Evolutionary conservation across 345 rosid genomes (phyloP).

Genomic region (Salix viminalis): DNA sequence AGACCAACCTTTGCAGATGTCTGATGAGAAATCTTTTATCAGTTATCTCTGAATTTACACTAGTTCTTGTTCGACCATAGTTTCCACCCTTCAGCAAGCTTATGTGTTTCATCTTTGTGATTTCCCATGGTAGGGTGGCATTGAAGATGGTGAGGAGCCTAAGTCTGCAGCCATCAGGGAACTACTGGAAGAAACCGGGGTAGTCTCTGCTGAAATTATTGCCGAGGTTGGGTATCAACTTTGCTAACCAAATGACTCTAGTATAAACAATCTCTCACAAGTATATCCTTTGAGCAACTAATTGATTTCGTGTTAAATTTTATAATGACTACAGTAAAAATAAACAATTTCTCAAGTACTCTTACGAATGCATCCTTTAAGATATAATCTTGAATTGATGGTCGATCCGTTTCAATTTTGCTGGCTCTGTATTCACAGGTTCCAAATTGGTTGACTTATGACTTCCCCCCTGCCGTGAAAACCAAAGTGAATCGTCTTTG

Average conservation of each 20-base stretch:
- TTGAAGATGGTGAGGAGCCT: constrained; percentile 97
- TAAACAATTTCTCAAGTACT: not conserved
- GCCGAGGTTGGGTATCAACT: constrained; percentile 54
- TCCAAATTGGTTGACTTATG: constrained; percentile 89
- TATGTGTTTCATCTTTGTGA: not conserved
- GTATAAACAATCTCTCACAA: not conserved
- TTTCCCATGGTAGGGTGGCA: constrained; percentile 59
- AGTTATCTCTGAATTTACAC: not conserved
- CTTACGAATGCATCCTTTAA: not conserved
- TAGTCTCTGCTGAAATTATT: constrained; percentile 72
- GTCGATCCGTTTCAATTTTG: not conserved
- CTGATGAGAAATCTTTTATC: not conserved
- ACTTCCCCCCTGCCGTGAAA: constrained; percentile 89
- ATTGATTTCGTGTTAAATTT: not conserved
- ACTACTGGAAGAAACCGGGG: constrained; percentile 87
- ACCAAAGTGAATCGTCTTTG: constrained; percentile 95
- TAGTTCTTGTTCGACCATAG: not conserved
- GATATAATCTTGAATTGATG: not conserved
- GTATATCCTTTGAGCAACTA: not conserved
- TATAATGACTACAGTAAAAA: not conserved
- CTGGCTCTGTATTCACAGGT: constrained; percentile 46
- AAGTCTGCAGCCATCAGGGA: constrained; percentile 78
- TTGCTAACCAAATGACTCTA: not conserved
- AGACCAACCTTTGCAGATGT: not conserved
- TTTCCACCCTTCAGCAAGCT: constrained; percentile 7